Evolutionary conservation across 495 filamentous ascomycete species (phyloP), one percentile per base, ranked within the genome.

Genomic region (Annulohypoxylon moriforme): DNA sequence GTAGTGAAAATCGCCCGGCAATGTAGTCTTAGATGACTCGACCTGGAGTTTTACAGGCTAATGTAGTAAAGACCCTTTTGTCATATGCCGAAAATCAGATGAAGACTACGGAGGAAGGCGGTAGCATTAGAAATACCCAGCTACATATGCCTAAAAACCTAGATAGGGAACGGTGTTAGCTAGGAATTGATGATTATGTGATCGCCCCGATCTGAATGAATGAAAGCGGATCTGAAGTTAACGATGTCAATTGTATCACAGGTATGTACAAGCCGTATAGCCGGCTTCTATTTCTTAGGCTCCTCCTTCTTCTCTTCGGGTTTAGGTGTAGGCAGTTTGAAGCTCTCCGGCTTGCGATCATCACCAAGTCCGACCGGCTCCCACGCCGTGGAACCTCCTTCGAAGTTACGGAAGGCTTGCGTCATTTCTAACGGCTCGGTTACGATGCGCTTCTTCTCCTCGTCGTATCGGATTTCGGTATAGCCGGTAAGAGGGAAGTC

Each of bases 381-480:
- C 94, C 95, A 94, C 11, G 87, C 89, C 38, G 85, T 87, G 34
- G 88, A 90, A 52, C 93, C 93, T 46, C 93, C 92, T 83, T 97
- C 93, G 76, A 99, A 99, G 82, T 99, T 98, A 70, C 96, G 89
- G 89, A 95, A 98, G n/a, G 96, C 96, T 82, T 99, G 96, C 7
- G 96, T 98, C 81, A 99, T 85, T 83, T 99, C 96, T 60, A 99
- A 85, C 10, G 96, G 96, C 86, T 98, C 96, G 33, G 96, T 93
- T 62, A 99, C 94, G 79, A 98, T 97, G 60, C 96, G 88, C 89
- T 99, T 98, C 92, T 98, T 99, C 88, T 98, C 96, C 81, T 99
- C 96, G 76, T 98, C 95, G 75, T 94, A 99, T 67, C 96, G 86
- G 57, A 99, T 91, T 88, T 99, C 96, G 58, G 96, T 99, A 85